Evolutionary conservation across 1,284 basidiomycete species (phyloP), one percentile per base, ranked within the genome.

Genomic region (Macrocystidia cucumis): DNA sequence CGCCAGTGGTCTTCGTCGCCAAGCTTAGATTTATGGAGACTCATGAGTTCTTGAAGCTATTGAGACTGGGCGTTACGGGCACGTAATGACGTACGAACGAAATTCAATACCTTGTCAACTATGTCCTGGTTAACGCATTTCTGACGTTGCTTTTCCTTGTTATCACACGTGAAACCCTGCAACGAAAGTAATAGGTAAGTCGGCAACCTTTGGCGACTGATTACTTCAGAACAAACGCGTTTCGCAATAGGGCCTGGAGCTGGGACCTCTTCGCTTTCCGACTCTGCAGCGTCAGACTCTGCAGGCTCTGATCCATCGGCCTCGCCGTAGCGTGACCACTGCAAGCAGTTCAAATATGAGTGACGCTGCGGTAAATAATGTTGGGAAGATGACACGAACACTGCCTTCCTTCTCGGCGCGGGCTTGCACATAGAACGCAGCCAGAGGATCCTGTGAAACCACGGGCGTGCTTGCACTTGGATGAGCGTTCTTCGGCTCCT

Each of bases 361-460:
- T 17, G 16, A 37, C 9, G n/a, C 9, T 19, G 17, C 21, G 19
- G 14, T 33, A 20, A 16, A 17, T 37, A 19, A 29, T n/a, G n/a
- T n/a, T n/a, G 21, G 22, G 11, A 12, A 34, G 43, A 49, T 42
- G n/a, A 31, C 30, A 41, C 67, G 51, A 18, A 70, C 72, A 44
- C 54, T 56, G 18, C 55, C 54, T 27, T 71, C 64, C 23, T 45
- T 54, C 35, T 73, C 68, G 21, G 62, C 69, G 33, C 55, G 66
- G 3, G 78, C 80, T 43, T 63, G 57, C 1, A 56, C 63, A 42
- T 82, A 82, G 45, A 79, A 81, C 40, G 74, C 67, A 2, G 69
- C 71, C 33, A 84, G 57, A 1, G 79, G 77, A 47, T 84, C 80
- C n/a, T n/a, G n/a, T n/a, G n/a, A n/a, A n/a, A n/a, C n/a, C n/a